Evolutionary conservation across 2,329 filamentous ascomycete species (phyloP).

Genomic region (Sporothrix luriei): DNA sequence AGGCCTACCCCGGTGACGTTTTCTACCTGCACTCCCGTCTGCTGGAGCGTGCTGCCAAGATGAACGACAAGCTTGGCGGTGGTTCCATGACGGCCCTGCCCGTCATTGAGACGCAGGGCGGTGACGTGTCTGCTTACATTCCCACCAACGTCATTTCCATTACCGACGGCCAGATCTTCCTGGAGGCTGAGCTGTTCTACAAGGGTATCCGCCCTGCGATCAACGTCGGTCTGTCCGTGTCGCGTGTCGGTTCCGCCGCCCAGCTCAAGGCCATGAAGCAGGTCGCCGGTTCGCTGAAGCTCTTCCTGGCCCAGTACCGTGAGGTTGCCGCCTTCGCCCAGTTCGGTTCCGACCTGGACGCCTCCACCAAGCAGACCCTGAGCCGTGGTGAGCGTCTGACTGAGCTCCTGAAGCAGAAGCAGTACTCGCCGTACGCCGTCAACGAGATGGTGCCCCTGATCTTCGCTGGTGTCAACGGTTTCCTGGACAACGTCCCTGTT

Average conservation of each 20-base stretch:
- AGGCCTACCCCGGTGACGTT: conserved; percentile 98
- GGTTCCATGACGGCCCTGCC: conserved; percentile 97
- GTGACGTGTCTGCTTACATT: conserved; percentile 99
- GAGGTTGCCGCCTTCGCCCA: conserved; percentile 99
- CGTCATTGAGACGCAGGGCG: conserved; percentile 99
- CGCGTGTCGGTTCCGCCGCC: conserved; percentile 98
- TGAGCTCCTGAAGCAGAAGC: conserved; percentile 99
- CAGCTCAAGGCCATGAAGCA: conserved; percentile 99
- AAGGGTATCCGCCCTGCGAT: conserved; percentile 99
- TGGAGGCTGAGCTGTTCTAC: conserved; percentile 99
- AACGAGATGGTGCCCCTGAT: conserved; percentile 99
- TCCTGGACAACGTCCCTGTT: conserved; percentile 86
- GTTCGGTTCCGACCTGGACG: conserved; percentile 99
- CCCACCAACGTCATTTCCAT: conserved; percentile 99
- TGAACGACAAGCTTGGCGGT: conserved; percentile 92
- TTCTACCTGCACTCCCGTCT: conserved; percentile 99
- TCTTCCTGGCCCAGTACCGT: conserved; percentile 99
- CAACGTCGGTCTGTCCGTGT: conserved; percentile 99
- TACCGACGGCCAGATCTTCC: conserved; percentile 99
- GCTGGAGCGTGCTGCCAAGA: conserved; percentile 98
- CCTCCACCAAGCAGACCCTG: conserved; percentile 97
- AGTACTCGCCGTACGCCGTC: conserved; percentile 97
- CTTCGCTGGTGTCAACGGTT: conserved; percentile 98
- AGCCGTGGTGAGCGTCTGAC: conserved; percentile 97
- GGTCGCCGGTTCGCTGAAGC: conserved; percentile 98